phyloP scores from a whole-genome alignment of 192 early-diverging fungal species.

The Umbelopsis sp. region DNA sequence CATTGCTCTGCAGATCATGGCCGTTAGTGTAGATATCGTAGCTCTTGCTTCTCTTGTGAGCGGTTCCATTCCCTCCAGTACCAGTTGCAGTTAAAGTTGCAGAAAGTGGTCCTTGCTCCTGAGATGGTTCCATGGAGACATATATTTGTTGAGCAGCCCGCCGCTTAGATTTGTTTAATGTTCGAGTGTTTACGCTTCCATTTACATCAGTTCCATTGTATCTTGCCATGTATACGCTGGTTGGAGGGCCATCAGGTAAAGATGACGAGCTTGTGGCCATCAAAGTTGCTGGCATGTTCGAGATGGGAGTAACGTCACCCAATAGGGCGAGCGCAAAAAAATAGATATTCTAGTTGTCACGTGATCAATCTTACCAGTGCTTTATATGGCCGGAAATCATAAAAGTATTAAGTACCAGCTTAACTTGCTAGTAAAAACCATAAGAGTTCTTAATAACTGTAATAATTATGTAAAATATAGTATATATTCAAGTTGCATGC shows the following conservation, averaged over 20 bases:
- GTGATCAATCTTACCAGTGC: background rate
- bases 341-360: background rate
- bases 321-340: background rate
- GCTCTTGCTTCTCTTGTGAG: slow-evolving; percentile 9
- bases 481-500: too few species aligned
- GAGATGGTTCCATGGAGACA: background rate
- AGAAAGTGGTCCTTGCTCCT: background rate
- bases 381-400: too few species aligned
- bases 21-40: background rate
- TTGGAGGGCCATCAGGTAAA: slow-evolving; percentile 5
- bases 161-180: slow-evolving; percentile 12
- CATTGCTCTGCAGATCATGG: background rate
- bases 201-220: slow-evolving; percentile 7
- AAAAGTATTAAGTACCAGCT: too few species aligned
- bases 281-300: slow-evolving; percentile 20
- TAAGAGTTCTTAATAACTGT: too few species aligned
- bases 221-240: background rate
- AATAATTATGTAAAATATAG: too few species aligned
- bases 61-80: slow-evolving; percentile 1
- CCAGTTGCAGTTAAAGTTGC: background rate
- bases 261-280: slow-evolving; percentile 16
- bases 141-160: slow-evolving; percentile 9
- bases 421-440: too few species aligned
- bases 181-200: background rate
- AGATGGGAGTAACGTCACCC: background rate